These are phyloP conservation scores for Marsdenia floribunda DNA, from an alignment of 257 asterid genomes.

Conservation along the genomic window DNA sequence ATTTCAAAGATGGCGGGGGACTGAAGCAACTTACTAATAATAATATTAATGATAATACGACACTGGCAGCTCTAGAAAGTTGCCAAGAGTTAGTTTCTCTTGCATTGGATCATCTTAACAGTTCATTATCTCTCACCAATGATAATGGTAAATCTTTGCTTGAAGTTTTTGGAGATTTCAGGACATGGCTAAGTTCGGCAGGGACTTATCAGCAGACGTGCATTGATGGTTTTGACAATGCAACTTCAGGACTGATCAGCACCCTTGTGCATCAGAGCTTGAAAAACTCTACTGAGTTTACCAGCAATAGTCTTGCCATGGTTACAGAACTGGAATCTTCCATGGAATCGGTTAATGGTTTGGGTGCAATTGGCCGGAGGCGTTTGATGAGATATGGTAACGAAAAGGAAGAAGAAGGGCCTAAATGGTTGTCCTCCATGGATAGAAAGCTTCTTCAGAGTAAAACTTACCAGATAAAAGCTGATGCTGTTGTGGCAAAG, in stretches of 20 bases:
- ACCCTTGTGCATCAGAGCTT: constrained; percentile 17
- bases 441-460: constrained; percentile 40
- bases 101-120: constrained; percentile 45
- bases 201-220: constrained; percentile 74
- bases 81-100: constrained; percentile 40
- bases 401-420: constrained; percentile 17
- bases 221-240: constrained; percentile 41
- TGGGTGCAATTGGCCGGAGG: constrained; percentile 37
- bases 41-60: constrained; percentile 17
- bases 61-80: constrained; percentile 29
- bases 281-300: constrained; percentile 48
- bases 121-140: constrained; percentile 27
- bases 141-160: constrained; percentile 12
- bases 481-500: constrained; percentile 33
- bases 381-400: constrained; percentile 42
- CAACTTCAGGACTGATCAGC: constrained; percentile 9
- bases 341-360: constrained; percentile 13
- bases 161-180: constrained; percentile 40
- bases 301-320: constrained; percentile 71
- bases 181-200: constrained; percentile 80
- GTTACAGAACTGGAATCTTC: constrained; percentile 33
- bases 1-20: constrained; percentile 5
- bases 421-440: constrained; percentile 42
- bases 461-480: constrained; percentile 22
- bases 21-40: constrained; percentile 14